A percentile compares a stretch with the other conserved stretches of the same genome.
Evolutionary conservation across 2,329 filamentous ascomycete genomes (phyloP).

Genomic region (Coniochaeta prunicola): DNA sequence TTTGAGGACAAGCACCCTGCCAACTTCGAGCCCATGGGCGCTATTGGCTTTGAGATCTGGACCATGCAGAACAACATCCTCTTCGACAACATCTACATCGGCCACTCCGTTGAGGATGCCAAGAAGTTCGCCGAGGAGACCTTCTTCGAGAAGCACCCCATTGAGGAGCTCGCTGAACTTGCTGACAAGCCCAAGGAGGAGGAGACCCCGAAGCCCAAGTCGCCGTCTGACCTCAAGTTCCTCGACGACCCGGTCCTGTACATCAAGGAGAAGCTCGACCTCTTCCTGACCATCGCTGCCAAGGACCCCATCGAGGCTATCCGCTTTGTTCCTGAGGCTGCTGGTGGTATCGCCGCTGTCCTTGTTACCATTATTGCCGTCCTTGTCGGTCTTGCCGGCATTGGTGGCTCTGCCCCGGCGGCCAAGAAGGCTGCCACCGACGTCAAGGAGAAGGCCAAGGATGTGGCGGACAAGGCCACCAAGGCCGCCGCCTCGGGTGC

Average conservation of each 20-base stretch:
- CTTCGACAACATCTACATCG: conserved; percentile 99
- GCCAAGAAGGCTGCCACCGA: conserved; percentile 64
- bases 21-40: conserved; percentile 97
- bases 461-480: conserved; percentile 66
- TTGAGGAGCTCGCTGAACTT: conserved; percentile 75
- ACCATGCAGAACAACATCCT: conserved; percentile 99
- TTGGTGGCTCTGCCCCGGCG: conserved; percentile 58
- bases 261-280: conserved; percentile 85
- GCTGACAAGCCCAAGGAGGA: conserved; percentile 70
- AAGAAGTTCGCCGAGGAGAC: conserved; percentile 83
- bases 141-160: conserved; percentile 78
- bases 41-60: conserved; percentile 99
- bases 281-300: conserved; percentile 80
- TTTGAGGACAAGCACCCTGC: conserved; percentile 95
- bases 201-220: conserved; percentile 52
- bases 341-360: conserved; percentile 68
- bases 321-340: conserved; percentile 87
- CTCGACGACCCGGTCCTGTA: conserved; percentile 81
- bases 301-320: conserved; percentile 76
- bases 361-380: conserved; percentile 64
- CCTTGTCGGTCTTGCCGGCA: conserved; percentile 57
- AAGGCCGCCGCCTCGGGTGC: conserved; percentile 53
- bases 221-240: conserved; percentile 76
- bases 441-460: conserved; percentile 64
- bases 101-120: conserved; percentile 90